These are phyloP conservation scores for Collybia sp. DNA, from an alignment of 768 basidiomycete species.

Conservation along the genomic window DNA sequence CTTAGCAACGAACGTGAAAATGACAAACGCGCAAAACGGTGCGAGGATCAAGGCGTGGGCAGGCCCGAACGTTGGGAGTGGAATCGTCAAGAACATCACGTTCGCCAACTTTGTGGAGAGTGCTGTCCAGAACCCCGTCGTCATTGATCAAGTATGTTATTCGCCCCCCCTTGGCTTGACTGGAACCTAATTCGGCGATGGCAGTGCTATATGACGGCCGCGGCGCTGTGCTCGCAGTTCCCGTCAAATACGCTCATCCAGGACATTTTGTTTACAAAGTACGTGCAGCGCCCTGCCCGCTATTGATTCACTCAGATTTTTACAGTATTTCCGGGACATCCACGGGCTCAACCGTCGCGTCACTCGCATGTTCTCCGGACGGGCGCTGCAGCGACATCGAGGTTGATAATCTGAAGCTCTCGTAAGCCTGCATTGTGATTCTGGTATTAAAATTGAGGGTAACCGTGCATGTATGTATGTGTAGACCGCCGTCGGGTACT, in stretches of 20 bases:
- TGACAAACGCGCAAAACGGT: conserved; percentile 62
- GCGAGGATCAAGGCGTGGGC: conserved; percentile 69
- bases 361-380: conserved; percentile 52
- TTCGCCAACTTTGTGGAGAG: conserved; percentile 47
- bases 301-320: conserved; percentile 1
- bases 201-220: conserved; percentile 45
- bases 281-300: conserved; percentile 2
- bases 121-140: conserved; percentile 54
- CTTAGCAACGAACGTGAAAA: conserved; percentile 41
- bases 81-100: conserved; percentile 53
- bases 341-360: conserved; percentile 47
- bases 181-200: neutral
- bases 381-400: conserved; percentile 45
- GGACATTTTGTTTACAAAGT: conserved; percentile 54
- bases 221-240: conserved; percentile 44
- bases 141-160: conserved; percentile 46
- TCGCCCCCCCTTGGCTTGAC: neutral
- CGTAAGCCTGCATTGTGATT: conserved; percentile 19
- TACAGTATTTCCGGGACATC: conserved; percentile 53
- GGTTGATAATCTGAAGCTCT: conserved; percentile 38
- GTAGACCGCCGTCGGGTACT: conserved; percentile 34
- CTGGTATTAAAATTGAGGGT: too few relatives aligned
- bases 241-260: conserved; percentile 53
- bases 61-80: conserved; percentile 52
- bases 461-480: neutral